phyloP scores from a whole-genome alignment of 164 flowering plant genomes.

The Stephania cephalantha region DNA sequence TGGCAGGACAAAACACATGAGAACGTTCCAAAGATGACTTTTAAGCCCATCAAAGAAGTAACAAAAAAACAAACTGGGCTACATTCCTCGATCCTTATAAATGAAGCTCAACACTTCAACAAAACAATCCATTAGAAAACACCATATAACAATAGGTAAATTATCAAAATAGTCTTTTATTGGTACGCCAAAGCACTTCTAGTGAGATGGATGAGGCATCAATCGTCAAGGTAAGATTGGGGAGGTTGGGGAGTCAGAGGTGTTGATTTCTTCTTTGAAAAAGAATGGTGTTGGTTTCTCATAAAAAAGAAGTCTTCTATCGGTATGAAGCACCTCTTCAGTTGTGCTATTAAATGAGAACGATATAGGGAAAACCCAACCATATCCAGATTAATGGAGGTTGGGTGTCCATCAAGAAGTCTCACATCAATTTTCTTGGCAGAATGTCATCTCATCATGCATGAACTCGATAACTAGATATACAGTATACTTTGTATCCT shows the following conservation, averaged over 20 bases:
- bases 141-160: background rate
- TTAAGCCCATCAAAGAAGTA: too few relatives aligned
- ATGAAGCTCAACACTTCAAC: slow-evolving; percentile 1
- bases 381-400: background rate
- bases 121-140: background rate
- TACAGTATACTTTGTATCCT: background rate
- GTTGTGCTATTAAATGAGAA: background rate
- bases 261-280: too few relatives aligned
- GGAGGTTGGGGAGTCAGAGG: too few relatives aligned
- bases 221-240: too few relatives aligned
- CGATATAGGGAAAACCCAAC: background rate
- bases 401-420: background rate
- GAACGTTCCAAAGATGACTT: too few relatives aligned
- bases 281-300: too few relatives aligned
- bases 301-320: background rate
- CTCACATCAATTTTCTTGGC: background rate
- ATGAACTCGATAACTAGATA: background rate
- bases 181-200: too few relatives aligned
- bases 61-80: too few relatives aligned
- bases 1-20: background rate
- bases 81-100: background rate
- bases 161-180: slow-evolving; percentile 1
- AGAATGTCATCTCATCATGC: background rate
- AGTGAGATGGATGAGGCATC: too few relatives aligned
- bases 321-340: background rate